phyloP scores from a whole-genome alignment of 177 flowering plant species.

The Tripterygium wilfordii region DNA sequence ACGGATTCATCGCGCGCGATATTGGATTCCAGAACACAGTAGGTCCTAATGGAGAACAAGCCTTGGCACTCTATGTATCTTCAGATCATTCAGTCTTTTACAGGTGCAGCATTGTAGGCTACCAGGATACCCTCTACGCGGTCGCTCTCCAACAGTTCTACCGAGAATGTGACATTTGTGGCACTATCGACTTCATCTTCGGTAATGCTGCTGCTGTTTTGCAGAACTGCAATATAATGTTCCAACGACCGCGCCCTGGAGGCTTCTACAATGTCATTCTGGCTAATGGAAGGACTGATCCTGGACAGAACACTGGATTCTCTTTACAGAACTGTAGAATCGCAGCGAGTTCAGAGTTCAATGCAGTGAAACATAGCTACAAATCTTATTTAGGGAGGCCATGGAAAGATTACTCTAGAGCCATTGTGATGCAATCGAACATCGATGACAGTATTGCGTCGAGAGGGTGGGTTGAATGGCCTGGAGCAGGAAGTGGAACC shows the following conservation, averaged over 20 bases:
- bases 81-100: constrained; percentile 48
- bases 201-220: constrained; percentile 59
- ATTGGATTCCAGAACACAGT: constrained; percentile 63
- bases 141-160: constrained; percentile 50
- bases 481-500: constrained; percentile 13
- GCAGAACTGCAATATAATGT: constrained; percentile 39
- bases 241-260: constrained; percentile 32
- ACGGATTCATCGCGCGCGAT: constrained; percentile 52
- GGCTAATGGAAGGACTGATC: constrained; percentile 50
- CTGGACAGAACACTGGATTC: constrained; percentile 62
- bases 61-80: constrained; percentile 39
- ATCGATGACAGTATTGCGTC: constrained; percentile 37
- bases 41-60: constrained; percentile 49
- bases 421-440: constrained; percentile 44
- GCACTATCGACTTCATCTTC: constrained; percentile 61
- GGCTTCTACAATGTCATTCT: constrained; percentile 33
- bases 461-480: constrained; percentile 59
- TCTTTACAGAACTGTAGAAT: constrained; percentile 43
- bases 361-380: constrained; percentile 16
- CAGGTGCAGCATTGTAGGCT: constrained; percentile 49
- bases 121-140: constrained; percentile 63
- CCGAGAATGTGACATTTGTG: constrained; percentile 54
- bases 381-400: constrained; percentile 53
- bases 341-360: constrained; percentile 20
- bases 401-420: constrained; percentile 53